Percentiles rank a stretch among this genome's conserved stretches.
These are phyloP conservation scores for Pichia sp. DNA, from an alignment of 1,139 yeast species.

Conservation along the genomic window DNA sequence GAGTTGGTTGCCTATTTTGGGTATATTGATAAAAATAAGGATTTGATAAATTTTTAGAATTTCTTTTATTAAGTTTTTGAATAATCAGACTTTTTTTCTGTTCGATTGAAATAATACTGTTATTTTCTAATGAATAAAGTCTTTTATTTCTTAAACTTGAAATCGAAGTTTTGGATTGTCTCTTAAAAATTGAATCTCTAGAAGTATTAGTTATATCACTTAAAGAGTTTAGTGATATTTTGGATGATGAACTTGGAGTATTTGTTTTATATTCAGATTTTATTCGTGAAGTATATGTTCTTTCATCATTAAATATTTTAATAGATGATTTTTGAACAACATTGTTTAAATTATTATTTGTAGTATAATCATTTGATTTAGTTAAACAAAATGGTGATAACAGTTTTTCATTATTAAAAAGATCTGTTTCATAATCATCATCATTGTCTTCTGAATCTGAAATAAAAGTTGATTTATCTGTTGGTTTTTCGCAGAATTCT, in stretches of 20 bases:
- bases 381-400: not conserved
- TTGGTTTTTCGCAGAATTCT: no score
- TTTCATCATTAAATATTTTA: not conserved
- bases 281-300: not conserved
- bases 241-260: not conserved
- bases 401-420: conserved; percentile 8
- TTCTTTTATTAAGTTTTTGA: conserved; percentile 6
- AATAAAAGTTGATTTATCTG: not conserved
- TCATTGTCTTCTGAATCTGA: conserved; percentile 5
- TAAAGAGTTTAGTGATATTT: conserved; percentile 4
- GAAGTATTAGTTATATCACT: conserved; percentile 7
- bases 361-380: not conserved
- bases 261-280: not conserved
- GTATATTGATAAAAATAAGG: conserved; percentile 15
- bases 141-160: not conserved
- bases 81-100: conserved; percentile 8
- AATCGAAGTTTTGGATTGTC: not conserved
- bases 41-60: conserved; percentile 10
- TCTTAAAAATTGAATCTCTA: not conserved
- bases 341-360: not conserved
- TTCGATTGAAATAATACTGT: conserved; percentile 7
- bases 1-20: conserved; percentile 6
- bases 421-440: conserved; percentile 5
- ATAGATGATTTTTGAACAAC: conserved; percentile 2
- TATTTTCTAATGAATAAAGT: conserved; percentile 4